A percentile compares a stretch with the other conserved stretches of the same genome.
Evolutionary conservation across 73 alveolate species (phyloP).

Genomic region (Uronychia binucleata): DNA sequence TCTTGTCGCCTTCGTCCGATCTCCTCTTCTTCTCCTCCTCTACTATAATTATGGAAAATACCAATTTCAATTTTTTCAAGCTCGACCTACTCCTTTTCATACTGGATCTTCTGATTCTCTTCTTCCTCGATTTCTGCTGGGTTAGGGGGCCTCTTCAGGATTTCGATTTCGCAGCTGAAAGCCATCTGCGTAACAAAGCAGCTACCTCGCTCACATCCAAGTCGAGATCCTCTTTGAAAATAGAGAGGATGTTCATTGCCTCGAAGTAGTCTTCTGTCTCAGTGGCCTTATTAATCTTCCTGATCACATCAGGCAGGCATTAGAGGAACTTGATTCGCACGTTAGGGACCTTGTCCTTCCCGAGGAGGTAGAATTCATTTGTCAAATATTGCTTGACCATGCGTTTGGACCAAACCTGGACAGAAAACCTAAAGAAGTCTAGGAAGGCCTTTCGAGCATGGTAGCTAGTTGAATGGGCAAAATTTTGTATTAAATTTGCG

Average conservation of each 20-base stretch:
- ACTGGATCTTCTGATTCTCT: not conserved
- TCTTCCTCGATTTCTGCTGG: not conserved
- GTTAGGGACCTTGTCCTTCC: not conserved
- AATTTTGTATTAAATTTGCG: not conserved
- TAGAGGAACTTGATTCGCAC: not conserved
- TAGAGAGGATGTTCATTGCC: not conserved
- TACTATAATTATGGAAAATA: too few relatives aligned
- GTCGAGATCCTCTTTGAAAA: not conserved
- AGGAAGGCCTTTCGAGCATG: constrained; percentile 7
- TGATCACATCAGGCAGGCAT: not conserved
- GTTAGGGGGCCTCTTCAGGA: not conserved
- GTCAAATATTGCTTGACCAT: not conserved
- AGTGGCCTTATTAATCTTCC: not conserved
- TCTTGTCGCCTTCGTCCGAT: not conserved
- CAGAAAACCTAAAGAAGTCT: not conserved
- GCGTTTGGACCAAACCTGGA: not conserved
- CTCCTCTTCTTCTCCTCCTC: not conserved
- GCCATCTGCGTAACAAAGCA: not conserved
- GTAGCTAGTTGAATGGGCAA: not conserved
- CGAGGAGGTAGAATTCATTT: not conserved
- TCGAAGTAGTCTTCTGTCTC: not conserved
- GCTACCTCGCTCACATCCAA: not conserved
- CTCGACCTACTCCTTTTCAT: not conserved
- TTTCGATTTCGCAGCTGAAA: not conserved
- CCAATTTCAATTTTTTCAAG: not conserved